These are phyloP conservation scores for Xylaria castorea DNA, from an alignment of 495 filamentous ascomycete genomes.

Conservation along the genomic window DNA sequence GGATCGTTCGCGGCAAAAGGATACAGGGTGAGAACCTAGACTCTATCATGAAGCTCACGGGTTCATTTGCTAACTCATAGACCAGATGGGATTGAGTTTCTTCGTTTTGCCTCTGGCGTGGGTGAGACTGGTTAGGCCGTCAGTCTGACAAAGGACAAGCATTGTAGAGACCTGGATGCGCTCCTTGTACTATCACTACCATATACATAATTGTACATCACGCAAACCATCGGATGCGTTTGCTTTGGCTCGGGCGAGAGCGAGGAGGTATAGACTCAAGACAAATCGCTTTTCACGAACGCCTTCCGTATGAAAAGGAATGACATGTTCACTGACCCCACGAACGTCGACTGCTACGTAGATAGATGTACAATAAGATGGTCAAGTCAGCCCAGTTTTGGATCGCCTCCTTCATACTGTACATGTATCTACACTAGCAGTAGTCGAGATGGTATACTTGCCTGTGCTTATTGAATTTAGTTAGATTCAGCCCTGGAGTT, in stretches of 20 bases:
- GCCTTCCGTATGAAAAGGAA: neutral
- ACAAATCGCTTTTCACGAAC: neutral
- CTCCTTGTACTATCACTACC: constrained; percentile 26
- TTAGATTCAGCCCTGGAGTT: neutral
- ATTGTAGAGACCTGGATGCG: constrained; percentile 11
- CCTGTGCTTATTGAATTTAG: neutral
- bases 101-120: neutral
- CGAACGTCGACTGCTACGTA: neutral
- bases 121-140: neutral
- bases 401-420: neutral
- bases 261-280: constrained; percentile 17
- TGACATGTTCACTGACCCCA: neutral
- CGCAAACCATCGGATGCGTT: neutral
- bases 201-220: constrained; percentile 29
- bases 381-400: neutral
- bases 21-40: constrained; percentile 69
- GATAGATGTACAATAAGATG: constrained; percentile 9
- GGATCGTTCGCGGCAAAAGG: constrained; percentile 79
- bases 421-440: neutral
- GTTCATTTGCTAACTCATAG: constrained; percentile 23
- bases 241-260: constrained; percentile 7
- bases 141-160: constrained; percentile 7
- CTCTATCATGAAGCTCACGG: neutral
- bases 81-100: constrained; percentile 54
- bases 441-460: neutral